phyloP scores from a whole-genome alignment of 2,329 filamentous ascomycete genomes.

The Lasiodiplodia theobromae region DNA sequence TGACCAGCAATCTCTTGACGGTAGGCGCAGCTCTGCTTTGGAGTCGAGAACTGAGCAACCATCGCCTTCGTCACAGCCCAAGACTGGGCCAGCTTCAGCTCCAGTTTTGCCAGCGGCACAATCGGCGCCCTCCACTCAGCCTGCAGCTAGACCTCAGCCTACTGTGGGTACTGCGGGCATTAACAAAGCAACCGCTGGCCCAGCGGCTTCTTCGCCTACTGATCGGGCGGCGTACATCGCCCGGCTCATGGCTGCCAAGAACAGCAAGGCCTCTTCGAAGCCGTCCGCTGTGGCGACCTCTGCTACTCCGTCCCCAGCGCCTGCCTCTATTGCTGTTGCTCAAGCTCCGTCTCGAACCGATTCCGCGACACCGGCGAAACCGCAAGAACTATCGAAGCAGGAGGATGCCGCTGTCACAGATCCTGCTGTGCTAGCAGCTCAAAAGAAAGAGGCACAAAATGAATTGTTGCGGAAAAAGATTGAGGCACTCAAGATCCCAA shows the following conservation, averaged over 20 bases:
- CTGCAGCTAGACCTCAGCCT: constrained; percentile 21
- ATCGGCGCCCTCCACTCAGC: background rate
- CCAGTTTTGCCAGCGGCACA: constrained; percentile 13
- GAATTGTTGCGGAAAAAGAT: constrained; percentile 80
- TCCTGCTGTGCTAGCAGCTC: constrained; percentile 41
- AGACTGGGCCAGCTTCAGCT: constrained; percentile 40
- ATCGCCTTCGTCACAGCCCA: constrained; percentile 28
- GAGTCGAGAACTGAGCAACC: background rate
- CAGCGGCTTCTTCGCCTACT: constrained; percentile 48
- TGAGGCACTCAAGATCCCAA: constrained; percentile 60
- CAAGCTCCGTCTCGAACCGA: background rate
- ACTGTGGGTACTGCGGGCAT: constrained; percentile 14
- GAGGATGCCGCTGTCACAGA: background rate
- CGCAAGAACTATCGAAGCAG: background rate
- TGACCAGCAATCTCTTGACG: background rate
- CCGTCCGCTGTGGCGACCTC: background rate
- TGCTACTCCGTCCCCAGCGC: constrained; percentile 6
- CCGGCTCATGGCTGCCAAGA: constrained; percentile 75
- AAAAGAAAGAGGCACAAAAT: constrained; percentile 70
- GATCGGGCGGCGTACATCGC: constrained; percentile 80
- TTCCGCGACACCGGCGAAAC: background rate
- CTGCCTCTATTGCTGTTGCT: background rate
- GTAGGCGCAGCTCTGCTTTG: background rate
- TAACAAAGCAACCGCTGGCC: constrained; percentile 1
- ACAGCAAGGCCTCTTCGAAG: constrained; percentile 47